Evolutionary conservation across 805 yeast species (phyloP).

Genomic region (Hanseniaspora lachancei): DNA sequence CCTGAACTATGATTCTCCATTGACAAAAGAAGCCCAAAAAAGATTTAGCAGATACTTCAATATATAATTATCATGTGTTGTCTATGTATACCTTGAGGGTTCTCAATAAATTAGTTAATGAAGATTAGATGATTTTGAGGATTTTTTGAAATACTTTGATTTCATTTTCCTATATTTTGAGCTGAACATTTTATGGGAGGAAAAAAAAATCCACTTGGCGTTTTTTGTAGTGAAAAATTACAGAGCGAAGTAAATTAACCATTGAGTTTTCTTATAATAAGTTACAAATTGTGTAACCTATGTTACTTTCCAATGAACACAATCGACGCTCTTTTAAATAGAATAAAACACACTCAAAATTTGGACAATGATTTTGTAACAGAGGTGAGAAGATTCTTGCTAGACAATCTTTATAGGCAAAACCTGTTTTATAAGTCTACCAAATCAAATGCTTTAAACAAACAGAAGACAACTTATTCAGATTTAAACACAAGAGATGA

Average conservation of each 20-base stretch:
- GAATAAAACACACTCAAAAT: conserved; percentile 13
- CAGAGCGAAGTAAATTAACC: no score
- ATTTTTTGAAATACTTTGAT: background rate
- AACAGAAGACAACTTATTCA: background rate
- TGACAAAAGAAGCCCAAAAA: conserved; percentile 27
- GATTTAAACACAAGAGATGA: background rate
- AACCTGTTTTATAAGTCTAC: background rate
- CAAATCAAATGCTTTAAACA: background rate
- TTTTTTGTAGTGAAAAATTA: no score
- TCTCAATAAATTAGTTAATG: no score
- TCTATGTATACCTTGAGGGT: no score
- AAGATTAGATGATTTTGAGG: no score
- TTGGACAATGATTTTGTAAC: background rate
- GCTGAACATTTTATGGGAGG: no score
- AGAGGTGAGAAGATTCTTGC: background rate
- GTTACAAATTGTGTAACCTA: no score
- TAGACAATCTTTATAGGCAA: conserved; percentile 1
- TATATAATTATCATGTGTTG: conserved; percentile 10
- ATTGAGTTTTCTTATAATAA: no score
- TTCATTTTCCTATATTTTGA: no score
- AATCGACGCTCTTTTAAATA: background rate
- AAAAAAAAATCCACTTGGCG: no score
- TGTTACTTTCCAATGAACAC: background rate
- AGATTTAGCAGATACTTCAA: conserved; percentile 17
- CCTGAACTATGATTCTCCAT: conserved; percentile 41